Base-by-base conservation (phyloP, 805 yeast genomes). In the Lachancea dasiensis region DNA sequence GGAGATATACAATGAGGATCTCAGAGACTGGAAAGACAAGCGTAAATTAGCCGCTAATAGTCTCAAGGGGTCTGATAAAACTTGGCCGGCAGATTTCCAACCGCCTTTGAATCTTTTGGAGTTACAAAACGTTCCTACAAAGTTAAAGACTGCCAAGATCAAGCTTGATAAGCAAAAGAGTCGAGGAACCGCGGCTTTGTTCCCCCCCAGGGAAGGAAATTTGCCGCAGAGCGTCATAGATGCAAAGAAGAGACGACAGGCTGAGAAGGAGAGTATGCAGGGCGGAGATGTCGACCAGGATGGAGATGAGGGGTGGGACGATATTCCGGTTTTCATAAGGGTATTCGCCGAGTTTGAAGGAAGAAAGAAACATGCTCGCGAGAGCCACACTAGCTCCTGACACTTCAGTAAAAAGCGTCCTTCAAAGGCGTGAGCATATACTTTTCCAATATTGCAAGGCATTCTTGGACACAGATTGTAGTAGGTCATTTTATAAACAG, bases 1-100 rank as follows among this genome's bases (percentile, higher is more conserved):
- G 97, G 96, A 89, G 51, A 64, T 85, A 38, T 90, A 77, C 57
- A 80, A 82, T 47, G 97, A 90, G 37, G 97, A 92, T 56, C 52
- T 89, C 34, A 79, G 77, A 45, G 86, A 86, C 23, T 92, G 96
- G 95, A 76, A 78, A 51, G 55, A 45, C 1, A 61, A 68, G 51
- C 66, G 95, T 14, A 62, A 61, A 26, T 57, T 68, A 39, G 96
- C 95, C 0, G 82, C 71, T 41, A 38, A 71, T 58, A 50, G 59
- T 8, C 56, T 77, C n/a, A 61, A 63, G 14, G 48, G 53, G 29
- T 61, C 65, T 1, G 58, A 61, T 16, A 75, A 70, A 24, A 52
- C 62, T 34, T 82, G 90, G 90, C 90, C 89, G 0, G 53, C 52
- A 3, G 74, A 72, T 37, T 77, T 80, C 55, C 77, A 81, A 43